phyloP scores from a whole-genome alignment of 2,329 filamentous ascomycete species.

The Exophiala aquamarina region DNA sequence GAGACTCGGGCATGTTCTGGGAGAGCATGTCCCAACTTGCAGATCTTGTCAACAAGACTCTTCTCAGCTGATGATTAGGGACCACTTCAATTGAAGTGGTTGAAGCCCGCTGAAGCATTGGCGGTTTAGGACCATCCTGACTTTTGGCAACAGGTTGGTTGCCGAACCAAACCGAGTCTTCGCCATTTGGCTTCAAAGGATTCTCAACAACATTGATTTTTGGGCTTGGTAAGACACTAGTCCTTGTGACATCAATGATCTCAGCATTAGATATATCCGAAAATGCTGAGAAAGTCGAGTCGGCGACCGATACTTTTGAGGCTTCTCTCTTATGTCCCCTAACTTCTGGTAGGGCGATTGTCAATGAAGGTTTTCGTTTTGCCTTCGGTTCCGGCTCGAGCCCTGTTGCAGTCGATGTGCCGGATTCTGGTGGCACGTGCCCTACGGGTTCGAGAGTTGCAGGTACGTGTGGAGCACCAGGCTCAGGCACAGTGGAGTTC shows the following conservation, averaged over 20 bases:
- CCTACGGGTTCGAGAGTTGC: too few relatives aligned
- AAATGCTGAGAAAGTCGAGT: constrained; percentile 24
- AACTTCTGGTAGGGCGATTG: constrained; percentile 14
- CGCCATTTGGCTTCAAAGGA: constrained; percentile 18
- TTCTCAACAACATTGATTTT: constrained; percentile 27
- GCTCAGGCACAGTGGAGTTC: too few relatives aligned
- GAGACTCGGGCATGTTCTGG: constrained; percentile 19
- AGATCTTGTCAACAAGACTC: constrained; percentile 23
- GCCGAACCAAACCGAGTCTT: constrained; percentile 21
- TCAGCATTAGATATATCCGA: constrained; percentile 31
- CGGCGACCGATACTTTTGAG: constrained; percentile 29
- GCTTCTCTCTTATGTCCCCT: constrained; percentile 26
- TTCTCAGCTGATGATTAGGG: constrained; percentile 26
- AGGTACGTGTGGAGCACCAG: too few relatives aligned
- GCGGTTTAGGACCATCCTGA: constrained; percentile 15
- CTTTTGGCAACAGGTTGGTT: constrained; percentile 11
- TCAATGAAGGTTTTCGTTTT: constrained; percentile 22
- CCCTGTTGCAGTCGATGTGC: background rate
- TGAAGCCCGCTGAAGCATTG: constrained; percentile 26
- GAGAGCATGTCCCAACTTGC: constrained; percentile 25
- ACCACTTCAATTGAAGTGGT: constrained; percentile 30
- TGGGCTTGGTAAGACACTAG: constrained; percentile 28
- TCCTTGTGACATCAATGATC: constrained; percentile 28
- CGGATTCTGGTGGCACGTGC: too few relatives aligned
- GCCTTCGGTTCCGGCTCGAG: background rate